Evolutionary conservation across 2,329 filamentous ascomycete species (phyloP), one percentile per base, ranked within the genome.

Genomic region (Alternaria rosae): DNA sequence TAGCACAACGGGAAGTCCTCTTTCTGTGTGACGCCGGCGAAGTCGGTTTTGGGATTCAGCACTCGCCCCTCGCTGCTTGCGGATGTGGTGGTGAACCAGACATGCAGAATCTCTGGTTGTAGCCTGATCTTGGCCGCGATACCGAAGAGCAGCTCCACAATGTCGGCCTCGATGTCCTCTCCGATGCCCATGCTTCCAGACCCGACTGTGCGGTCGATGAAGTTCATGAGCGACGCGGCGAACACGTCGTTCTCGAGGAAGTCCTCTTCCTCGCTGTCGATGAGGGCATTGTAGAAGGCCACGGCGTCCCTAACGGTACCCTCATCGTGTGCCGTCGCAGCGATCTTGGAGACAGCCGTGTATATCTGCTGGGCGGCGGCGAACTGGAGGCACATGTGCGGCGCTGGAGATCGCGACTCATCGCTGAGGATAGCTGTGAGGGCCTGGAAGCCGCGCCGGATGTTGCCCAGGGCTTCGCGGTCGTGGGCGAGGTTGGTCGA

Each of bases 1-100:
- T 98, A 98, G 81, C 97, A 98, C 2, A 99, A 82, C 0, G 95
- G 95, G 69, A 99, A 99, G 74, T 98, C 94, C 68, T 93, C 92
- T 77, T 93, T 85, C 75, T 96, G 91, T 6, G 92, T 95, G 52
- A 91, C 88, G 4, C 93, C 94, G 1, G 92, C 91, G 77, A 97
- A 97, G 66, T 88, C 89, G 54, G 91, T 86, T 64, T 87, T 85
- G 57, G 85, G 84, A 79, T 85, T 70, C 78, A 82, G 62, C 62
- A 80, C 56, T 50, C 76, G 75, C 38, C 81, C 78, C 20, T 80
- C 78, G 44, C 78, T 73, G 42, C 79, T 77, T 70, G 80, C 76
- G 21, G 72, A 73, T 3, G 75, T 74, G 3, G 80, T 87, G 67
- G 91, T 91, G 81, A 99, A 99, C 95, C 95, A 99, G 15, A 93